phyloP scores from a whole-genome alignment of 2,329 filamentous ascomycete genomes.

The Boeremia lycopersici region DNA sequence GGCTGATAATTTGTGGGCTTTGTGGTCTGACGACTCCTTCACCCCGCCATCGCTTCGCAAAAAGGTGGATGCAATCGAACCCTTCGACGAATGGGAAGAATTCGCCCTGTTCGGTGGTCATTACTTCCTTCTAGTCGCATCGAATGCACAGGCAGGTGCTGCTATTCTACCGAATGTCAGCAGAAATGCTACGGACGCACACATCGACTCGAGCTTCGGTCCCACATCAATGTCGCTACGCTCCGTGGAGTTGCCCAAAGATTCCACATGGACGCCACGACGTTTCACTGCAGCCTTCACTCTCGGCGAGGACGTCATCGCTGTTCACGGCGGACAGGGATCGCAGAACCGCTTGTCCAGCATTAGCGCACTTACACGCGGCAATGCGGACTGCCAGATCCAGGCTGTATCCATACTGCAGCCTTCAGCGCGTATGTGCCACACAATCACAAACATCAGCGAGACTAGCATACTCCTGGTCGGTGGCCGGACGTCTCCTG shows the following conservation, averaged over 20 bases:
- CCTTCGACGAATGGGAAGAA: slow-evolving; percentile 97
- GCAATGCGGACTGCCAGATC: slow-evolving; percentile 13
- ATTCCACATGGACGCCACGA: slow-evolving; percentile 33
- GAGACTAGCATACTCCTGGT: slow-evolving; percentile 66
- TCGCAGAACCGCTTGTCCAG: slow-evolving; percentile 55
- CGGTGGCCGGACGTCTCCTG: slow-evolving; percentile 80
- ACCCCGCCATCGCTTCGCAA: slow-evolving; percentile 64
- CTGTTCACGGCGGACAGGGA: slow-evolving; percentile 54
- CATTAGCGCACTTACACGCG: slow-evolving; percentile 47
- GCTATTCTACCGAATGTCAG: slow-evolving; percentile 4
- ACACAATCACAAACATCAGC: slow-evolving; percentile 72
- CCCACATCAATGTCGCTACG: slow-evolving; percentile 23
- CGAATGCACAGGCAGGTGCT: slow-evolving; percentile 43
- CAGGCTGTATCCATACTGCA: slow-evolving; percentile 43
- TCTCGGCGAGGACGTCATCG: slow-evolving; percentile 39
- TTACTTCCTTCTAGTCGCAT: slow-evolving; percentile 78
- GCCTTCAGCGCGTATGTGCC: slow-evolving; percentile 65
- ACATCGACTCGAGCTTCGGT: neutral
- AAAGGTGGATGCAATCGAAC: slow-evolving; percentile 72
- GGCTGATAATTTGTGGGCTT: slow-evolving; percentile 74
- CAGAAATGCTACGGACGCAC: neutral
- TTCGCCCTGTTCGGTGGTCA: slow-evolving; percentile 84
- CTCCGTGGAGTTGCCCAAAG: slow-evolving; percentile 17
- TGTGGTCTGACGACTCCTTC: slow-evolving; percentile 76
- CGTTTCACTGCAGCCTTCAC: slow-evolving; percentile 50